Percentiles rank a stretch among this genome's conserved stretches.
Evolutionary conservation across 768 basidiomycete genomes (phyloP).

Genomic region (Vararia minispora): DNA sequence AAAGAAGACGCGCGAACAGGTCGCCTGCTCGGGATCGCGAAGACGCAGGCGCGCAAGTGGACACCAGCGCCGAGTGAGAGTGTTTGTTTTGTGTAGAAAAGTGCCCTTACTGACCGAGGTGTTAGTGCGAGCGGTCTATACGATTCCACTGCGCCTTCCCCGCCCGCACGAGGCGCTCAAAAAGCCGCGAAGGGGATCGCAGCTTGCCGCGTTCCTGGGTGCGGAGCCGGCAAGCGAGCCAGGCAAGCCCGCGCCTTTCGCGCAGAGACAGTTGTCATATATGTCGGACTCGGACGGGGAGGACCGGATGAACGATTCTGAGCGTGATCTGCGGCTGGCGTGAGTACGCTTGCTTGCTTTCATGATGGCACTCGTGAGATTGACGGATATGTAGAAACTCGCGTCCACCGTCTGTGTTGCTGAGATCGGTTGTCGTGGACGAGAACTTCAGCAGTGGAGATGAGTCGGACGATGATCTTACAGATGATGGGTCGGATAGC

Average conservation of each 20-base stretch:
- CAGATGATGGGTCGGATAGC: conserved; percentile 33
- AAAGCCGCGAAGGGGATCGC: background rate
- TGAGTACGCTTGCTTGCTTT: conserved; percentile 23
- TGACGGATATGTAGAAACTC: conserved; percentile 29
- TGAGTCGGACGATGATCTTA: conserved; percentile 71
- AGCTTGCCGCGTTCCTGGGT: background rate
- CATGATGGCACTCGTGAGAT: conserved; percentile 1
- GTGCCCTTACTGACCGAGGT: too few species aligned
- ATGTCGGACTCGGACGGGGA: conserved; percentile 60
- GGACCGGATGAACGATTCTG: conserved; percentile 49
- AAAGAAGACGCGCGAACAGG: conserved; percentile 63
- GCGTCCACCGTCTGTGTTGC: conserved; percentile 33
- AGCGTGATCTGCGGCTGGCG: conserved; percentile 65
- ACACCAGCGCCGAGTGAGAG: too few species aligned
- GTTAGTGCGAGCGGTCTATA: conserved; percentile 4
- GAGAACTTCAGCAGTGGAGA: conserved; percentile 53
- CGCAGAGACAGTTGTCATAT: conserved; percentile 4
- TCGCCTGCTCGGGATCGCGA: too few species aligned
- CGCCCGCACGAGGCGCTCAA: conserved; percentile 1
- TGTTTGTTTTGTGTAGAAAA: background rate
- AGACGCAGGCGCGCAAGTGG: too few species aligned
- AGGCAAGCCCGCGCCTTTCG: conserved; percentile 7
- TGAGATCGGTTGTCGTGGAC: conserved; percentile 29
- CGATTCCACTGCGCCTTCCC: conserved; percentile 5
- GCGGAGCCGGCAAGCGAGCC: background rate